Percentiles rank a stretch among this genome's conserved stretches.
These are phyloP conservation scores for Carex pumila DNA, from an alignment of 176 grass and related monocot species.

Conservation along the genomic window DNA sequence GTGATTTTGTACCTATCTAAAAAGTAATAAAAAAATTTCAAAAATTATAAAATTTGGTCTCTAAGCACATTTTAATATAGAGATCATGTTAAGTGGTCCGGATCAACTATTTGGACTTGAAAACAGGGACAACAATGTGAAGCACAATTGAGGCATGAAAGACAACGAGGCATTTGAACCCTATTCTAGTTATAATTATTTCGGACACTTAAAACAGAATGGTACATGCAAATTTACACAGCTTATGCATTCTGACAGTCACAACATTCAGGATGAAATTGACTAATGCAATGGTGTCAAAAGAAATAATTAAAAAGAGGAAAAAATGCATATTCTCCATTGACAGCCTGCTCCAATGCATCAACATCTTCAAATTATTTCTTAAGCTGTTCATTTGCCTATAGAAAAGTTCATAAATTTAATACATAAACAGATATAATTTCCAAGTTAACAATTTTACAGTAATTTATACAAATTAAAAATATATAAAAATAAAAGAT, in stretches of 20 bases:
- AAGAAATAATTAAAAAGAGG: background rate
- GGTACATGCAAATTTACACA: background rate
- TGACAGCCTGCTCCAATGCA: slow-evolving; percentile 81
- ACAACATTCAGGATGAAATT: background rate
- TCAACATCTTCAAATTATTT: slow-evolving; percentile 89
- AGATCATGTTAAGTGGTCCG: too few relatives aligned
- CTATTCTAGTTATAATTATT: background rate
- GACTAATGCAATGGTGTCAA: background rate
- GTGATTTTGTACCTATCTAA: too few relatives aligned
- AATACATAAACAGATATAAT: background rate
- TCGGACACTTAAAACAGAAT: background rate
- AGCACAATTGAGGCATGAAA: too few relatives aligned
- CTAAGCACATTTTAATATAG: too few relatives aligned
- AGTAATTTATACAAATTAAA: background rate
- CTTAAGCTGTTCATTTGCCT: slow-evolving; percentile 81
- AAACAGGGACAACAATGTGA: too few relatives aligned
- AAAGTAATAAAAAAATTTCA: too few relatives aligned
- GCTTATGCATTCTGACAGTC: background rate
- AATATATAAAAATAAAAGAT: background rate
- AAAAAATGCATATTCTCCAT: slow-evolving; percentile 64
- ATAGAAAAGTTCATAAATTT: slow-evolving; percentile 7
- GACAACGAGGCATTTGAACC: background rate
- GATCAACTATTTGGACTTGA: too few relatives aligned
- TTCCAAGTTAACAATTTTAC: background rate
- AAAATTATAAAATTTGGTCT: too few relatives aligned